Conservation (phyloP, 768 basidiomycete genomes). For the Atractiella rhizophila region DNA sequence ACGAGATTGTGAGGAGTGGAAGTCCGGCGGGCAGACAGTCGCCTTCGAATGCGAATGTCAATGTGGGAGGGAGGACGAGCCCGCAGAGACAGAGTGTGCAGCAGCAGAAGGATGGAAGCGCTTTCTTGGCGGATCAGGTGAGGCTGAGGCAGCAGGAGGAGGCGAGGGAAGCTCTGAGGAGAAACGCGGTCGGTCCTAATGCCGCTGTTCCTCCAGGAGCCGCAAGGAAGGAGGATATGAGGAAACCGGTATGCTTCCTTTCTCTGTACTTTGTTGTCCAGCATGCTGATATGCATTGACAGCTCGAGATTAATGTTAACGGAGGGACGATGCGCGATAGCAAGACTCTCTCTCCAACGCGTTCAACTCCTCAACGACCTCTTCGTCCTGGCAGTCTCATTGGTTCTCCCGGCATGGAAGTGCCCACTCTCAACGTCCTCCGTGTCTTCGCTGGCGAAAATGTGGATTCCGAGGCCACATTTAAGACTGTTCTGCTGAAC, state of each 20-base stretch:
- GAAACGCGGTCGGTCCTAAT: no score
- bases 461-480: slow-evolving; percentile 78
- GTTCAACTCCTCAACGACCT: no score
- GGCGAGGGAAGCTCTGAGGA: slow-evolving; percentile 15
- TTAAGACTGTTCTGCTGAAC: slow-evolving; percentile 89
- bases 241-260: no score
- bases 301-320: no score
- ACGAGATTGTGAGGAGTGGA: neutral
- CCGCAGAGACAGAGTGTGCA: neutral
- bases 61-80: neutral
- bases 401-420: slow-evolving; percentile 25
- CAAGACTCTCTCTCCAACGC: no score
- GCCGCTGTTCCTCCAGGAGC: no score
- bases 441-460: slow-evolving; percentile 83
- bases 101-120: slow-evolving; percentile 11
- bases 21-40: neutral
- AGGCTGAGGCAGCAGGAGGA: slow-evolving; percentile 18
- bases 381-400: slow-evolving; percentile 17
- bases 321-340: no score
- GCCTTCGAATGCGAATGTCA: neutral
- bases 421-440: slow-evolving; percentile 74
- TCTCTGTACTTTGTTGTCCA: no score
- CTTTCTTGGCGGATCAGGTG: slow-evolving; percentile 14
- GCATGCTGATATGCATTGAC: no score
- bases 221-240: no score